Evolutionary conservation across 345 rosid genomes (phyloP).

Genomic region (Dipteronia dyeriana): DNA sequence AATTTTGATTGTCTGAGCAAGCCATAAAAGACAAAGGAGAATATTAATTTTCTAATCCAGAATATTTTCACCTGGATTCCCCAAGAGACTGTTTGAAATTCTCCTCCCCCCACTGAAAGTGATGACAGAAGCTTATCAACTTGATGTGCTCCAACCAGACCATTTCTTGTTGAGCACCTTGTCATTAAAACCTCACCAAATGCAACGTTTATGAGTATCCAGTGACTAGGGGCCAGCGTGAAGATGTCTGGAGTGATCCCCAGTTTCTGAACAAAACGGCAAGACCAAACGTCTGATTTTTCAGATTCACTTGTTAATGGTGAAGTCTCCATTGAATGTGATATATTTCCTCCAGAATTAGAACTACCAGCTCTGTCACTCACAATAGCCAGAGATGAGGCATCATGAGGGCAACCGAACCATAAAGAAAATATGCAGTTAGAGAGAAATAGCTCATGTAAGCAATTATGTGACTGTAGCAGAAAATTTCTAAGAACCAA

Average conservation of each 20-base stretch:
- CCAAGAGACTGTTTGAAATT: constrained; percentile 54
- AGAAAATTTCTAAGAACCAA: constrained; percentile 36
- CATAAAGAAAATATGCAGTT: constrained; percentile 47
- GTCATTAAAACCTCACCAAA: constrained; percentile 51
- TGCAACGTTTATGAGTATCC: constrained; percentile 51
- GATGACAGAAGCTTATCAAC: constrained; percentile 55
- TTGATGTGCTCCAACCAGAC: constrained; percentile 48
- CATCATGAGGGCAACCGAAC: constrained; percentile 41
- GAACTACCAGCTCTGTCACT: constrained; percentile 35
- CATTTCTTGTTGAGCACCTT: constrained; percentile 53
- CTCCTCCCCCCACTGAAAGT: constrained; percentile 57
- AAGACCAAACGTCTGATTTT: constrained; percentile 37
- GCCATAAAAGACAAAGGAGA: constrained; percentile 13
- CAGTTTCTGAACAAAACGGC: constrained; percentile 36
- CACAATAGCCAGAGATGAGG: constrained; percentile 32
- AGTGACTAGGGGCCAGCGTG: constrained; percentile 33
- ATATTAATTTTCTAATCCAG: constrained; percentile 13
- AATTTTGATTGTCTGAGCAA: background rate
- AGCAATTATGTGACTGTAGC: constrained; percentile 50
- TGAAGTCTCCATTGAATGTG: constrained; percentile 29
- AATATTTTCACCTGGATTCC: constrained; percentile 55
- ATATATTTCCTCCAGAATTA: constrained; percentile 17
- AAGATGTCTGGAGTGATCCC: constrained; percentile 41
- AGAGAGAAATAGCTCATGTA: constrained; percentile 65
- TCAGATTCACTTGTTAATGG: constrained; percentile 35